Conservation (phyloP, 2,329 filamentous ascomycete genomes). For the Lasiodiplodia hormozganensis region DNA sequence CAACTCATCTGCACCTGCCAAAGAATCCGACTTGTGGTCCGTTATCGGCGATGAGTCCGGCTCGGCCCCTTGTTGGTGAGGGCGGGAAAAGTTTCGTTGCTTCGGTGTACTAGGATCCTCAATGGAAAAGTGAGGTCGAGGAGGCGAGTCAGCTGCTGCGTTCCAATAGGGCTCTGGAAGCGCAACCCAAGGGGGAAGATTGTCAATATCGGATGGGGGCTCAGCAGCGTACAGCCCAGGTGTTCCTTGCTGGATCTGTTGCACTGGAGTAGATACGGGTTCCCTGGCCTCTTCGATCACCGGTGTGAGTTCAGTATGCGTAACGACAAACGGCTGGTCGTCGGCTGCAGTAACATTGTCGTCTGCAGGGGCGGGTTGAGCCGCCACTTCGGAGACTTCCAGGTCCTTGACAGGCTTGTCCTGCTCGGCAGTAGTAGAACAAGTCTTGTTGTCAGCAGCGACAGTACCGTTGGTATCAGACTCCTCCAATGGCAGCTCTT, state of each 20-base stretch:
- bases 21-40: background rate
- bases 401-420: background rate
- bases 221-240: background rate
- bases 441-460: background rate
- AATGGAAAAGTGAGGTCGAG: background rate
- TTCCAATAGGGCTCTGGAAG: slow-evolving; percentile 22
- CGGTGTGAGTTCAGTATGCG: background rate
- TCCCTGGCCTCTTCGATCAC: background rate
- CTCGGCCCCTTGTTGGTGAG: background rate
- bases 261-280: background rate
- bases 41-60: background rate
- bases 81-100: slow-evolving; percentile 1
- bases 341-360: background rate
- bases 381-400: background rate
- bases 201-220: background rate
- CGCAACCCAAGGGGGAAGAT: slow-evolving; percentile 7
- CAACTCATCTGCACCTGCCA: background rate
- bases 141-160: background rate
- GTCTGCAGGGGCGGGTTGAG: background rate
- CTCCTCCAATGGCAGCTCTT: background rate
- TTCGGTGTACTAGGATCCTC: background rate
- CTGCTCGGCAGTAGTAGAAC: background rate
- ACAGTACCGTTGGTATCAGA: too few relatives aligned
- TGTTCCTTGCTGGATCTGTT: background rate
- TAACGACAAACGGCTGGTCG: background rate